A percentile compares a stretch with the other conserved stretches of the same genome.
Evolutionary conservation across 805 yeast species (phyloP).

Genomic region (Metschnikowia lachancei): DNA sequence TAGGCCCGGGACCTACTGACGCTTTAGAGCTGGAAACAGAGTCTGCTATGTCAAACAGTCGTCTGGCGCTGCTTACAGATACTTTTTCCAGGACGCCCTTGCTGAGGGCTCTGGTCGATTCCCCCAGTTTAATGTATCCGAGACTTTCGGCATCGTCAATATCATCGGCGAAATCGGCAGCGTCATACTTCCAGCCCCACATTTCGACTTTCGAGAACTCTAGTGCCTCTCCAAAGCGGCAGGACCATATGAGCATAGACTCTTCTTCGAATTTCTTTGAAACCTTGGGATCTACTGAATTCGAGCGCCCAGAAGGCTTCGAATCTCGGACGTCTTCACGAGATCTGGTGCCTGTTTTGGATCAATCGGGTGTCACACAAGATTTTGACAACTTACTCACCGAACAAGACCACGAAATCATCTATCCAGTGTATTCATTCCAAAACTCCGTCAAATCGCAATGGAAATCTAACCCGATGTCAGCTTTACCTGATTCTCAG

Average conservation of each 20-base stretch:
- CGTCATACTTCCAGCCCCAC: background rate
- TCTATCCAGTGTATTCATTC: slow-evolving; percentile 38
- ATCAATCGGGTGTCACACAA: slow-evolving; percentile 20
- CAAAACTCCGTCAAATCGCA: slow-evolving; percentile 8
- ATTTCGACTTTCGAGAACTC: background rate
- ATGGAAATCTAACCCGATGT: slow-evolving; percentile 2
- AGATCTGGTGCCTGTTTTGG: background rate
- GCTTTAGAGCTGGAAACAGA: background rate
- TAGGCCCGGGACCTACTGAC: background rate
- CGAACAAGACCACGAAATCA: slow-evolving; percentile 30
- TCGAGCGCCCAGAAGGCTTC: background rate
- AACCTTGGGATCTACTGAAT: background rate
- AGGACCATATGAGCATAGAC: background rate
- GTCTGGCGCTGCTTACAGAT: background rate
- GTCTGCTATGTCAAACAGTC: background rate
- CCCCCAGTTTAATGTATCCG: slow-evolving; percentile 2
- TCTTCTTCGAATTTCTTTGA: background rate
- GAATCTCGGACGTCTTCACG: background rate
- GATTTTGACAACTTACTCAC: slow-evolving; percentile 35
- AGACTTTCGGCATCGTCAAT: background rate
- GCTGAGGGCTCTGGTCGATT: background rate
- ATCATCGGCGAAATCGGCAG: background rate
- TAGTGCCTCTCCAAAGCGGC: background rate
- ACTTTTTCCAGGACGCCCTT: background rate
- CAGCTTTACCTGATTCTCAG: background rate